A percentile compares a stretch with the other conserved stretches of the same genome.
phyloP scores from a whole-genome alignment of 2,329 filamentous ascomycete species.

The Neofusicoccum cordaticola region DNA sequence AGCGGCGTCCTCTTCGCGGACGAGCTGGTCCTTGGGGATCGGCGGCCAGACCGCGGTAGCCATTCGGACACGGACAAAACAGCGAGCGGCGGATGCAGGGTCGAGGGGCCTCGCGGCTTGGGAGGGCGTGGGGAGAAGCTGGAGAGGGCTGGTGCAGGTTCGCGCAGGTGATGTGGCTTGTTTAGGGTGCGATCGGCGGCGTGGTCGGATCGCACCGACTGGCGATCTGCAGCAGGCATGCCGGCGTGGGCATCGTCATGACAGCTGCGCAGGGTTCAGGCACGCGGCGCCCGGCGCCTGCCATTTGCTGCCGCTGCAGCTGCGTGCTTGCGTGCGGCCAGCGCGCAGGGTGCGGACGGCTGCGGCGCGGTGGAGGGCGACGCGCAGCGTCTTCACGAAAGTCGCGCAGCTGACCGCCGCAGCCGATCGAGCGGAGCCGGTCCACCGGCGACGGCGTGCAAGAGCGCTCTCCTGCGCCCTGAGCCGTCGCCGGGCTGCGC shows the following conservation, averaged over 20 bases:
- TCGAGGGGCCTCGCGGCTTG: background rate
- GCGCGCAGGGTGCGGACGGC: background rate
- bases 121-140: background rate
- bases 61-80: conserved; percentile 42
- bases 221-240: conserved; percentile 8
- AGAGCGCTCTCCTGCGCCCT: background rate
- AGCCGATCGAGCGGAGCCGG: conserved; percentile 2
- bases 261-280: conserved; percentile 10
- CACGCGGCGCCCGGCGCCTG: background rate
- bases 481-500: background rate
- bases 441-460: background rate
- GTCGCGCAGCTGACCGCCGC: conserved; percentile 7
- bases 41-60: conserved; percentile 62
- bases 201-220: conserved; percentile 5
- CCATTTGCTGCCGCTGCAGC: background rate
- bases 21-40: conserved; percentile 50
- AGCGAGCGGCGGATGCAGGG: background rate
- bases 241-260: background rate
- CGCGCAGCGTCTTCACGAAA: background rate
- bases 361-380: background rate
- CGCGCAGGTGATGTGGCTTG: conserved; percentile 11
- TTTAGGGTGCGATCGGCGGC: conserved; percentile 5
- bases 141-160: background rate
- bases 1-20: conserved; percentile 52
- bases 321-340: background rate